phyloP scores from a whole-genome alignment of 164 flowering plant genomes.

The Kalanchoe fedtschenkoi region DNA sequence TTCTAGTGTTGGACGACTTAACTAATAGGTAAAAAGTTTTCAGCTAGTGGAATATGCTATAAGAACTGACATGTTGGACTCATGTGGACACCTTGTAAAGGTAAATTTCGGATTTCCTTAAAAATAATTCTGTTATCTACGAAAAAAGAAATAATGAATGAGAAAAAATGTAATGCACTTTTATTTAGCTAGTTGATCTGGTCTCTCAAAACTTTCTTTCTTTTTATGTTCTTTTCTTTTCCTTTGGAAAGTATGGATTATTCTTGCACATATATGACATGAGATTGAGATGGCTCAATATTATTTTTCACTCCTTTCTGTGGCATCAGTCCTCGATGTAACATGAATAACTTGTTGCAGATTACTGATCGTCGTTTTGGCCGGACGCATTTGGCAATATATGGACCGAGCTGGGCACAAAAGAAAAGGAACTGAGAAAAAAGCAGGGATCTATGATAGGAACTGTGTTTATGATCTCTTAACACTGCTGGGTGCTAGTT shows the following conservation, averaged over 20 bases:
- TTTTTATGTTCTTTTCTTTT: neutral
- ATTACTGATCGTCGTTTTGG: slow-evolving; percentile 81
- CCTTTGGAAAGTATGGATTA: neutral
- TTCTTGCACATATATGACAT: neutral
- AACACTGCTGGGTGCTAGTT: neutral
- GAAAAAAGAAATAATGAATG: neutral
- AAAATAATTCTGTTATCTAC: no score
- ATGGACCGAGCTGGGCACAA: slow-evolving; percentile 88
- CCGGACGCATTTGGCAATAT: slow-evolving; percentile 77
- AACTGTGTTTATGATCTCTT: neutral
- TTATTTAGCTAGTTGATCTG: neutral
- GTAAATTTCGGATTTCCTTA: slow-evolving; percentile 20
- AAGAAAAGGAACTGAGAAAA: slow-evolving; percentile 40
- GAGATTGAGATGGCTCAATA: neutral
- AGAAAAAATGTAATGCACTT: neutral
- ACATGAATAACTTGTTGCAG: slow-evolving; percentile 24
- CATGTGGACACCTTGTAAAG: slow-evolving; percentile 74
- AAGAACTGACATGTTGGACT: slow-evolving; percentile 61
- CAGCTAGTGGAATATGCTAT: slow-evolving; percentile 84
- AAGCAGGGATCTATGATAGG: neutral
- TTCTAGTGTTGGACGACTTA: neutral
- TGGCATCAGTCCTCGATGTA: neutral
- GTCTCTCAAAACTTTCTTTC: neutral
- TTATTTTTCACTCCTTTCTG: neutral
- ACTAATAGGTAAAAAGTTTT: neutral